Evolutionary conservation across 345 rosid genomes (phyloP).

Genomic region (Acer negundo): DNA sequence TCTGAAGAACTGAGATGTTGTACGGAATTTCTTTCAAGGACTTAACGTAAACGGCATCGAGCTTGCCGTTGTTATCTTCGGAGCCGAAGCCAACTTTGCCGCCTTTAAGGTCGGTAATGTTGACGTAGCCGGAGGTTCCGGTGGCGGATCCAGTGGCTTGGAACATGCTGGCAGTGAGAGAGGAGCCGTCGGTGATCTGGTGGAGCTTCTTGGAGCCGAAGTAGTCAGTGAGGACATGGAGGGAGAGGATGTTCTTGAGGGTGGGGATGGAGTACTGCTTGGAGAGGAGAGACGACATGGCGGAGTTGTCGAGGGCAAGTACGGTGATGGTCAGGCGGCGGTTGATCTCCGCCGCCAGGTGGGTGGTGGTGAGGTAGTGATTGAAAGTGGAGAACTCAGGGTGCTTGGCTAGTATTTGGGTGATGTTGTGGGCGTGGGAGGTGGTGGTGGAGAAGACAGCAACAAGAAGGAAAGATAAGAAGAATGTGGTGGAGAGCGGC

Average conservation of each 20-base stretch:
- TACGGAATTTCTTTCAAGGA: slow-evolving; percentile 77
- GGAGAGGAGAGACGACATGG: slow-evolving; percentile 66
- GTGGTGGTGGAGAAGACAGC: slow-evolving; percentile 29
- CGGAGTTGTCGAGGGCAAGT: slow-evolving; percentile 81
- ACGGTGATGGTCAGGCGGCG: slow-evolving; percentile 84
- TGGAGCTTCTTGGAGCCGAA: slow-evolving; percentile 91
- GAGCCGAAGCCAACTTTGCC: slow-evolving; percentile 92
- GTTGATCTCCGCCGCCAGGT: slow-evolving; percentile 86
- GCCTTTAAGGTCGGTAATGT: slow-evolving; percentile 74
- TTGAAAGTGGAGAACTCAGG: slow-evolving; percentile 90
- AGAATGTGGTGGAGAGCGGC: slow-evolving; percentile 25
- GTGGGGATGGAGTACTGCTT: slow-evolving; percentile 66
- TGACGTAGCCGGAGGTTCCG: slow-evolving; percentile 80
- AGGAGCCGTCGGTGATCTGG: slow-evolving; percentile 69
- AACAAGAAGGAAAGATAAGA: slow-evolving; percentile 29
- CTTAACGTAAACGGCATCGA: slow-evolving; percentile 64
- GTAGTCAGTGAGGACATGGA: slow-evolving; percentile 89
- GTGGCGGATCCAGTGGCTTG: slow-evolving; percentile 91
- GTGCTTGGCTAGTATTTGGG: slow-evolving; percentile 68
- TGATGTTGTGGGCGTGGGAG: slow-evolving; percentile 75
- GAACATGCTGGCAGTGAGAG: slow-evolving; percentile 78
- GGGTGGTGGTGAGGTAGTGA: slow-evolving; percentile 84
- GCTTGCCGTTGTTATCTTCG: slow-evolving; percentile 47
- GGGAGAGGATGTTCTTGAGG: slow-evolving; percentile 78
- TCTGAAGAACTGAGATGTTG: slow-evolving; percentile 77